Conservation (phyloP, 202 grass and related monocot genomes). For the Zizania palustris region DNA sequence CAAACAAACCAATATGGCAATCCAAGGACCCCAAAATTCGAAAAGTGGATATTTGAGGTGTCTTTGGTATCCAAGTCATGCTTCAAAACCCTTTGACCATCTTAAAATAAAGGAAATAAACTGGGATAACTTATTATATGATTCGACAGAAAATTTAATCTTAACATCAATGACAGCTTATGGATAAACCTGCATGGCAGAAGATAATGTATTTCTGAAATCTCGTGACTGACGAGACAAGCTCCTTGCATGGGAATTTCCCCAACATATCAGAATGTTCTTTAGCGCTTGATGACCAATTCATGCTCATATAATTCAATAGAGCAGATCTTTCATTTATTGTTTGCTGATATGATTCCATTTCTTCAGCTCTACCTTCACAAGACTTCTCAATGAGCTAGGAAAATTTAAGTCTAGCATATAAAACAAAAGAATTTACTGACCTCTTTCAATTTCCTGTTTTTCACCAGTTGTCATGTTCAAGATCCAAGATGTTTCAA, state of each 20-base stretch:
- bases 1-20: constrained; percentile 79
- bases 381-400: constrained; percentile 42
- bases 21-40: constrained; percentile 72
- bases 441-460: constrained; percentile 60
- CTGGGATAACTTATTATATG: constrained; percentile 14
- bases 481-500: constrained; percentile 68
- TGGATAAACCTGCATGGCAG: constrained; percentile 71
- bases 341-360: constrained; percentile 55
- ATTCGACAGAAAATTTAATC: constrained; percentile 5
- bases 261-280: constrained; percentile 41
- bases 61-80: constrained; percentile 52
- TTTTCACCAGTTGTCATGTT: constrained; percentile 62
- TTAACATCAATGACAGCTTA: constrained; percentile 37
- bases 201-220: constrained; percentile 63
- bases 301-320: constrained; percentile 57
- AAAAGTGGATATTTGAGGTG: constrained; percentile 63
- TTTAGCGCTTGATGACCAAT: constrained; percentile 39
- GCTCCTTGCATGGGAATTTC: constrained; percentile 45
- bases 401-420: constrained; percentile 12
- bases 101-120: constrained; percentile 51
- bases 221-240: constrained; percentile 74
- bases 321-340: constrained; percentile 63
- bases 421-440: constrained; percentile 35
- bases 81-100: constrained; percentile 72
- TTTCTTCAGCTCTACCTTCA: constrained; percentile 64